phyloP scores from a whole-genome alignment of 371 early-diverging fungal genomes.

The Rhizopus arrhizus region DNA sequence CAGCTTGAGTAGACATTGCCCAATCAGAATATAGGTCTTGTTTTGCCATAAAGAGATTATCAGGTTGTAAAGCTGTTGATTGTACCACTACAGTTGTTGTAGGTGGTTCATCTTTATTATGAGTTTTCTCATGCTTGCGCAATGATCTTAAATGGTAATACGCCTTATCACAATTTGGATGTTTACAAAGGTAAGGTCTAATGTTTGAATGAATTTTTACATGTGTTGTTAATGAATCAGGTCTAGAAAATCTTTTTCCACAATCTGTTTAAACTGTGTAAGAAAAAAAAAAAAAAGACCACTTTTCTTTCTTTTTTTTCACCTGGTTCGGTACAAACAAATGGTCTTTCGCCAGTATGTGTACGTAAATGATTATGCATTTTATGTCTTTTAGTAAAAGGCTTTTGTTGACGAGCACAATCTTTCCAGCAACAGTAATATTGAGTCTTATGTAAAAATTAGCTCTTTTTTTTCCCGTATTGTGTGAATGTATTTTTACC shows the following conservation, averaged over 20 bases:
- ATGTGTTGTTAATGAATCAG: constrained; percentile 83
- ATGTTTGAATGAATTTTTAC: constrained; percentile 77
- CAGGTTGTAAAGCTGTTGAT: constrained; percentile 12
- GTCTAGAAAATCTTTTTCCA: constrained; percentile 77
- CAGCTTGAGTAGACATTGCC: constrained; percentile 26
- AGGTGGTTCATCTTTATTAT: constrained; percentile 16
- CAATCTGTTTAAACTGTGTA: constrained; percentile 45
- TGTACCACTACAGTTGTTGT: constrained; percentile 10
- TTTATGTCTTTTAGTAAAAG: constrained; percentile 83
- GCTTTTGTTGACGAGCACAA: constrained; percentile 67
- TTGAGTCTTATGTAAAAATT: constrained; percentile 40
- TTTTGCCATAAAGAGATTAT: constrained; percentile 7
- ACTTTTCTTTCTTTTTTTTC: neutral
- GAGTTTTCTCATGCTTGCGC: constrained; percentile 66
- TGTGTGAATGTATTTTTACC: constrained; percentile 28
- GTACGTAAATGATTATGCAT: constrained; percentile 81
- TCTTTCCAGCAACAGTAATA: constrained; percentile 78
- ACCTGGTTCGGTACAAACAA: constrained; percentile 38
- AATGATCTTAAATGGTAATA: constrained; percentile 74
- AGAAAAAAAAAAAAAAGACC: constrained; percentile 7
- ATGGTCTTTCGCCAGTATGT: constrained; percentile 79
- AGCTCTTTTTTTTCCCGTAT: neutral
- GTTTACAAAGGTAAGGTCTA: constrained; percentile 63
- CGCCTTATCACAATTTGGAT: constrained; percentile 61
- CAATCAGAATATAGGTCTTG: constrained; percentile 23